Percentiles rank a stretch among this genome's conserved stretches.
phyloP scores from a whole-genome alignment of 2,329 filamentous ascomycete species.

The Apiospora rasikravindrae region DNA sequence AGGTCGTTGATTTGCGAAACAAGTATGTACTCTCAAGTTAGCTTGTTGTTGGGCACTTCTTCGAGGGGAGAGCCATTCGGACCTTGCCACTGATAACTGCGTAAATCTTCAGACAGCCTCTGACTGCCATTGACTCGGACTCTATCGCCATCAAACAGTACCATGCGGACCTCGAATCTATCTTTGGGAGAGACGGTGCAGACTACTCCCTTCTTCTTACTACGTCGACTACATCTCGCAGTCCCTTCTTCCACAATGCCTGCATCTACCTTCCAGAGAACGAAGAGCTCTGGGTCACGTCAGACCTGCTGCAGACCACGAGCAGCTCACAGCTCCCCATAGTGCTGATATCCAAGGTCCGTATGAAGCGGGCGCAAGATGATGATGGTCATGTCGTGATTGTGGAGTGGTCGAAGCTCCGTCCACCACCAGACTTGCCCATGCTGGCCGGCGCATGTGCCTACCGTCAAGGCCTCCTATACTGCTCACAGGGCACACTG shows the following conservation, averaged over 20 bases:
- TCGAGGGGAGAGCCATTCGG: neutral
- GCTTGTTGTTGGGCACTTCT: neutral
- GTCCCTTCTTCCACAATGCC: conserved; percentile 52
- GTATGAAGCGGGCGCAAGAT: conserved; percentile 30
- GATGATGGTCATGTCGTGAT: conserved; percentile 35
- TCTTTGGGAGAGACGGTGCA: neutral
- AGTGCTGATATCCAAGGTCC: conserved; percentile 51
- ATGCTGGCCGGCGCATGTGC: conserved; percentile 49
- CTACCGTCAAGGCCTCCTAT: conserved; percentile 49
- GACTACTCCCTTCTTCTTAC: conserved; percentile 50
- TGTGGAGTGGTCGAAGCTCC: conserved; percentile 47
- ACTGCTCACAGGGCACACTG: conserved; percentile 47
- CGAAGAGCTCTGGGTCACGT: conserved; percentile 53
- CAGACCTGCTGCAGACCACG: conserved; percentile 46
- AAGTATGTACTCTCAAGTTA: neutral
- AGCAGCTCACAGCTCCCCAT: conserved; percentile 45
- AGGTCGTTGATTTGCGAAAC: neutral
- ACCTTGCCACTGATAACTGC: neutral
- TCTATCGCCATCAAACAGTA: conserved; percentile 1
- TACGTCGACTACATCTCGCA: conserved; percentile 44
- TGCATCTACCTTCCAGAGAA: conserved; percentile 47
- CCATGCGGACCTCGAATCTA: neutral
- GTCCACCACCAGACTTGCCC: conserved; percentile 47
- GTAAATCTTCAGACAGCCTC: neutral
- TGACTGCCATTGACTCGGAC: neutral